Evolutionary conservation across 1,284 basidiomycete genomes (phyloP).

Genomic region (Anthracocystis walkeri): DNA sequence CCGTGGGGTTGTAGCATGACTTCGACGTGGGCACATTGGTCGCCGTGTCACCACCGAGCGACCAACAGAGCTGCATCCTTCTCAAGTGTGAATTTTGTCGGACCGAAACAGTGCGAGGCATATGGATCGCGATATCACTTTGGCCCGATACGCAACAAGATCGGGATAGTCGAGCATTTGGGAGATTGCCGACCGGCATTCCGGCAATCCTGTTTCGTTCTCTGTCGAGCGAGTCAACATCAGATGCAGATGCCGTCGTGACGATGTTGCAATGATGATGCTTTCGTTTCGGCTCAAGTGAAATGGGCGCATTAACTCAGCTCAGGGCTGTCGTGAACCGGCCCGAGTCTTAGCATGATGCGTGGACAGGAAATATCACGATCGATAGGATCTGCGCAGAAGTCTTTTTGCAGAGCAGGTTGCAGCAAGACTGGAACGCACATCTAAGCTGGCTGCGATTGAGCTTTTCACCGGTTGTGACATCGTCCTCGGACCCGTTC

Average conservation of each 20-base stretch:
- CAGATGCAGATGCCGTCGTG: no score
- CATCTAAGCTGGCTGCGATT: background rate
- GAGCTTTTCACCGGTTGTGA: background rate
- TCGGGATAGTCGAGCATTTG: background rate
- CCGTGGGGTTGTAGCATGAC: background rate
- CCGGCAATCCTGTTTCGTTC: background rate
- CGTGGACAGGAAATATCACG: no score
- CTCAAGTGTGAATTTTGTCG: background rate
- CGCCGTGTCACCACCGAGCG: background rate
- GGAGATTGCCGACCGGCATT: background rate
- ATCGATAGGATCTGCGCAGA: background rate
- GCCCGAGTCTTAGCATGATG: no score
- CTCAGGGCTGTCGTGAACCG: no score
- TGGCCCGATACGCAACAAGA: background rate
- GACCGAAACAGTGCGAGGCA: background rate
- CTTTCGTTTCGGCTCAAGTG: no score
- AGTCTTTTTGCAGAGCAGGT: background rate
- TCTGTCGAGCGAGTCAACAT: no score
- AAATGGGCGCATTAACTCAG: no score
- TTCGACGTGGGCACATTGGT: background rate
- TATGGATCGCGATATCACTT: background rate
- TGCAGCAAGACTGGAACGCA: conserved; percentile 27
- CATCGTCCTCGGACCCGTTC: background rate
- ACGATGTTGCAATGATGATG: no score
- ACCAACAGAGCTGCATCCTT: background rate